Evolutionary conservation across 345 rosid species (phyloP), one percentile per base, ranked within the genome.

Genomic region (Viola odorata): DNA sequence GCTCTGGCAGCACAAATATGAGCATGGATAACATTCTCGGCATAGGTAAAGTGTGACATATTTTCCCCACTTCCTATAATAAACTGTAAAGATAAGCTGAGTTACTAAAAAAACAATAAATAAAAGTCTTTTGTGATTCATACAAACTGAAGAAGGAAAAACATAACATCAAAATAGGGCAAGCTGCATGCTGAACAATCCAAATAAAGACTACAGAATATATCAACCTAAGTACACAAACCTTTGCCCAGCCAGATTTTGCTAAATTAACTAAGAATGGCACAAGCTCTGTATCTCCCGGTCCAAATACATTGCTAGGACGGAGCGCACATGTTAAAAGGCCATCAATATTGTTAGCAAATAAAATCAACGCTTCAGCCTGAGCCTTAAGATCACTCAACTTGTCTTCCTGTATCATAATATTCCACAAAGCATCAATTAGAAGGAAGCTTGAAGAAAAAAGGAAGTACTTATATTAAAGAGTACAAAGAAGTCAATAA

Each of bases 311-410:
- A 71, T 78, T 90, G 76, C 97, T 84, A 62, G 99, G 87, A 39
- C 99, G 88, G 75, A 94, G 90, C 50, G 83, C 78, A 75, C 96
- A 90, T 45, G 99, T 94, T 76, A 90, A 79, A 49, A 90, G 89
- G 60, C 97, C 91, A 65, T 85, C 86, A 58, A 74, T 71, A 61
- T 84, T 72, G 60, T 94, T 90, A 58, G 99, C 95, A 74, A 68
- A 78, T 64, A 83, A 74, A 63, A 94, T 62, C 67, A 86, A 69
- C 9, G 79, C 86, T 73, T 94, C 99, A 37, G 97, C 96, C 76
- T 94, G 97, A 81, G 94, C 94, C 77, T 78, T 94, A 48, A 92
- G 87, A 73, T 89, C 98, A 77, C 69, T 85, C 74, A 84, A 51
- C 73, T 61, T 71, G 54, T 86, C 89, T 32, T 67, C 84, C 98